Base-by-base conservation (phyloP, 208 protist species). In the Wallacemonas sp. region DNA sequence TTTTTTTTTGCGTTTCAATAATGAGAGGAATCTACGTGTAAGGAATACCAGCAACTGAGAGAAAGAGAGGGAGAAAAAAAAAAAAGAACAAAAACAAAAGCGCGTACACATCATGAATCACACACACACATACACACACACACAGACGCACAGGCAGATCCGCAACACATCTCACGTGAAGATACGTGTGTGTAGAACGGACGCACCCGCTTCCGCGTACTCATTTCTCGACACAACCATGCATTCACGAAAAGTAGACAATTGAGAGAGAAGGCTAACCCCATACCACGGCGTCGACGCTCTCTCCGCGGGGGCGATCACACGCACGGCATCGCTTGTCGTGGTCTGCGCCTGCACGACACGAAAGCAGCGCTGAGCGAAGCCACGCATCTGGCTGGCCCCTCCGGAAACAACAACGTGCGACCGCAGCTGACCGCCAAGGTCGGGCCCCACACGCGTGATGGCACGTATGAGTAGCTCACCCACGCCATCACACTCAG, bases 181-280 rank as follows among this genome's bases (percentile, higher is more conserved):
- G 11, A 80, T 56, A n/a, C 69, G 79, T 8, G 41, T 39, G 19
- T 88, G 79, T 8, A 93, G 66, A 39, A 72, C 70, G 8, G 62
- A 21, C 47, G 89, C 82, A 2, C 86, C 86, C 41, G 80, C 66
- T 49, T 93, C 86, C 55, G 73, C 54, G 67, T 84, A 93, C 31
- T 66, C 80, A 1, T 44, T 68, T 3, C 80, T 69, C 6, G 60
- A 77, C 28, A 84, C 72, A 17, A 80, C 45, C 88, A 98, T 97
- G 45, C 69, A 9, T 30, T 93, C 55, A 31, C 83, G 60, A 77
- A 99, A 99, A 31, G 90, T 94, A 8, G 80, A 89, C 12, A 99
- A 72, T 42, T 94, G 95, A 5, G 95, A 77, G 8, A 99, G 66
- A 60, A 99, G 97, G 22, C 93, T 96, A 31, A 97, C 98, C 27